A percentile compares a stretch with the other conserved stretches of the same genome.
Conservation (phyloP, 163 green algal genomes). For the Prototheca wickerhamii region DNA sequence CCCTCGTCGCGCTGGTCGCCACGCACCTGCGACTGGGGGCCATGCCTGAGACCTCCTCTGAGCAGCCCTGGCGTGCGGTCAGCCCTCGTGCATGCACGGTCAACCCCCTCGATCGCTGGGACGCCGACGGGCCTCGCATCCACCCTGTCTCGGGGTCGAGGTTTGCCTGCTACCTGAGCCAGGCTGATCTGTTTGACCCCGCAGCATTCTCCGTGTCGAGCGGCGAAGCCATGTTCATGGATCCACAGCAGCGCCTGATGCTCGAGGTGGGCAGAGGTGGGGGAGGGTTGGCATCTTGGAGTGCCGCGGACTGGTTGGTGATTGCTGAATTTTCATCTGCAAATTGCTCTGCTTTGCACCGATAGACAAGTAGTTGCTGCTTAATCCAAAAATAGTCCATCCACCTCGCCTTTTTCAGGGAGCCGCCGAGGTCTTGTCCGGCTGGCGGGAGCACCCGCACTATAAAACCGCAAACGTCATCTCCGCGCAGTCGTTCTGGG, state of each 20-base stretch:
- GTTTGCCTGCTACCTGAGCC: slow-evolving; percentile 36
- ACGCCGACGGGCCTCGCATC: slow-evolving; percentile 6
- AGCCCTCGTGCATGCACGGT: not conserved
- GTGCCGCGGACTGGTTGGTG: not conserved
- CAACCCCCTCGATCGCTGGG: slow-evolving; percentile 20
- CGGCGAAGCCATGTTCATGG: slow-evolving; percentile 45
- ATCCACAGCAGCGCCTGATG: slow-evolving; percentile 81
- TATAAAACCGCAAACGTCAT: not conserved
- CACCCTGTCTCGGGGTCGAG: not conserved
- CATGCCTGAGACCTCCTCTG: not conserved
- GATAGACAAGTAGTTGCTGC: not conserved
- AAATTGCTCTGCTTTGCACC: not conserved
- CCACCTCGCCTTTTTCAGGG: slow-evolving; percentile 8
- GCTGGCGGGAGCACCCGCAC: not conserved
- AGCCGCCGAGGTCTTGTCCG: slow-evolving; percentile 6
- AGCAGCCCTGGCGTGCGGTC: not conserved
- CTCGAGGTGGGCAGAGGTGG: slow-evolving; percentile 12
- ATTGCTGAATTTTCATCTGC: not conserved
- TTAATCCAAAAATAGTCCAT: not conserved
- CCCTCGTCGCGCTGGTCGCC: no score
- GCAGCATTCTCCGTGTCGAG: slow-evolving; percentile 24
- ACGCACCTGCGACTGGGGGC: not conserved
- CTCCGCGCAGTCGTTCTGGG: slow-evolving; percentile 34
- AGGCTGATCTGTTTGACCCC: slow-evolving; percentile 37
- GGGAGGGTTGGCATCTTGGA: no score